phyloP scores from a whole-genome alignment of 805 yeast species.

The Isabelozyma rhagii region DNA sequence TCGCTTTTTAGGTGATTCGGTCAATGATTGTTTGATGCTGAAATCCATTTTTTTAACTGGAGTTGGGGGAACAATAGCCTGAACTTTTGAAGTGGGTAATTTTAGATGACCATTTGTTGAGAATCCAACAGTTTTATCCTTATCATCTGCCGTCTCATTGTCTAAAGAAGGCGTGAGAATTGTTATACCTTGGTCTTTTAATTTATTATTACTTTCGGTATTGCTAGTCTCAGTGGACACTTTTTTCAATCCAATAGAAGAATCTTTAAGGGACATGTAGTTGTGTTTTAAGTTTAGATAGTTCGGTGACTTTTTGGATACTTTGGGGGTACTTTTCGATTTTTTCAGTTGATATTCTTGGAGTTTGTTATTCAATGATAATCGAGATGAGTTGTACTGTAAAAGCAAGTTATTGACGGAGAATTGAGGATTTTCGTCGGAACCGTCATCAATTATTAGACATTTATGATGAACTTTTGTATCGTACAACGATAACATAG shows the following conservation, averaged over 20 bases:
- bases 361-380: slow-evolving; percentile 27
- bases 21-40: slow-evolving; percentile 12
- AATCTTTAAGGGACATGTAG: slow-evolving; percentile 37
- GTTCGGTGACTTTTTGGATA: slow-evolving; percentile 2
- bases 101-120: slow-evolving; percentile 47
- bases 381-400: slow-evolving; percentile 37
- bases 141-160: not conserved
- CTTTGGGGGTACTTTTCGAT: not conserved
- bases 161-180: not conserved
- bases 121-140: slow-evolving; percentile 32
- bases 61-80: slow-evolving; percentile 57
- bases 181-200: not conserved
- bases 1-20: slow-evolving; percentile 6
- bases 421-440: slow-evolving; percentile 35
- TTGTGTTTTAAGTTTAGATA: slow-evolving; percentile 24
- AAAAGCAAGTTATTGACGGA: slow-evolving; percentile 35
- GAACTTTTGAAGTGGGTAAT: slow-evolving; percentile 48
- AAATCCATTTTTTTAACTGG: slow-evolving; percentile 62
- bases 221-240: slow-evolving; percentile 10
- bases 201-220: not conserved
- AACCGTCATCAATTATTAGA: slow-evolving; percentile 24
- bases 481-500: slow-evolving; percentile 44
- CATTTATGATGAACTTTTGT: slow-evolving; percentile 33
- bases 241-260: slow-evolving; percentile 36
- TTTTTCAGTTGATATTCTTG: slow-evolving; percentile 17